phyloP scores from a whole-genome alignment of 495 filamentous ascomycete species.

The Mytilinidion resinicola region DNA sequence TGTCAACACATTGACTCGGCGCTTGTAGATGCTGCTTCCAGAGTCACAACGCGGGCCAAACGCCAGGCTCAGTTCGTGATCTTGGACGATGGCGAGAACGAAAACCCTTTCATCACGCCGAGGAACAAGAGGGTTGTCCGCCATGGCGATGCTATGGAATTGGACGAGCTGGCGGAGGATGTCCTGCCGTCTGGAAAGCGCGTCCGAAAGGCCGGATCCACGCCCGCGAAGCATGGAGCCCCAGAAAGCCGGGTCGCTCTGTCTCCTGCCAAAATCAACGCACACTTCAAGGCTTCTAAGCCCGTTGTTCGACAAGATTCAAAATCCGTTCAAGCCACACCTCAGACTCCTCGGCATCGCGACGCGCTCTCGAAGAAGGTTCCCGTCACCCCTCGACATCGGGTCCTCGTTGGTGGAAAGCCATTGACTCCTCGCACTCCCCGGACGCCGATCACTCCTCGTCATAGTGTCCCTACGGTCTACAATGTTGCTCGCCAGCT shows the following conservation, averaged over 20 bases:
- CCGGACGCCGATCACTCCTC: constrained; percentile 58
- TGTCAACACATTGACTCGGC: constrained; percentile 23
- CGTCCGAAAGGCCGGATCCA: constrained; percentile 15
- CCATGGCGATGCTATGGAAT: constrained; percentile 30
- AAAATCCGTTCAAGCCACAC: constrained; percentile 35
- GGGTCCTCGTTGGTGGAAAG: constrained; percentile 53
- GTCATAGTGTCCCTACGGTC: constrained; percentile 54
- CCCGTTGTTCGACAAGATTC: constrained; percentile 17
- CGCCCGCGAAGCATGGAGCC: constrained; percentile 34
- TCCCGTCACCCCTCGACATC: constrained; percentile 63
- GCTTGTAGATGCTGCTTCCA: constrained; percentile 13
- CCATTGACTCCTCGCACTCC: constrained; percentile 50
- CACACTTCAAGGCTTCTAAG: constrained; percentile 29
- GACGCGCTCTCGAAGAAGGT: constrained; percentile 57
- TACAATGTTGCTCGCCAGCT: constrained; percentile 83
- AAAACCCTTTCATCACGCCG: constrained; percentile 42
- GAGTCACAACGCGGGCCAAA: constrained; percentile 49
- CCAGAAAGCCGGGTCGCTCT: constrained; percentile 23
- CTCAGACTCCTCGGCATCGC: constrained; percentile 61
- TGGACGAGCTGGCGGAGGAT: constrained; percentile 37
- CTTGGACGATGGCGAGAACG: constrained; percentile 47
- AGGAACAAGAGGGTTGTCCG: constrained; percentile 9
- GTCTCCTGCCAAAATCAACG: constrained; percentile 31
- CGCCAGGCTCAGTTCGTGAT: constrained; percentile 49
- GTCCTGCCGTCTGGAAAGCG: constrained; percentile 12